Conservation (phyloP, 2,329 filamentous ascomycete species). For the Ascochyta fabae region DNA sequence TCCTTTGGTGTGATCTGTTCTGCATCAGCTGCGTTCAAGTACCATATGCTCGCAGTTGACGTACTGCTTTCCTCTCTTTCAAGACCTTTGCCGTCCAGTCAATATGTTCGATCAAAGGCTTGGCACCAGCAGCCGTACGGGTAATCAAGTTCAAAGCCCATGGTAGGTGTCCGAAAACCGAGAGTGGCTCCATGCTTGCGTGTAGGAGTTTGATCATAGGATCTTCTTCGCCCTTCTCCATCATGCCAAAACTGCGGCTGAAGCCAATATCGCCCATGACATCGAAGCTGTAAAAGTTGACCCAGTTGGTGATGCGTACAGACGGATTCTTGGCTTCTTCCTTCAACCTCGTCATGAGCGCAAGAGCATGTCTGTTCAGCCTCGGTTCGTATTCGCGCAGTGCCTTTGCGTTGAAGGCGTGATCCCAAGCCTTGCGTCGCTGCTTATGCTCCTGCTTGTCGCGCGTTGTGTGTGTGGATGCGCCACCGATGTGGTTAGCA, state of each 20-base stretch:
- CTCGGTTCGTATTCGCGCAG: constrained; percentile 47
- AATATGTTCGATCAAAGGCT: constrained; percentile 33
- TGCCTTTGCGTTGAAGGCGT: constrained; percentile 42
- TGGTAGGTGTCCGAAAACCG: constrained; percentile 29
- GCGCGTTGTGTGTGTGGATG: constrained; percentile 38
- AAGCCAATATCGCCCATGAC: constrained; percentile 57
- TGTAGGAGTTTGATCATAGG: constrained; percentile 37
- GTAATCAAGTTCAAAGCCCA: constrained; percentile 31
- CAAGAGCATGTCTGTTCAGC: constrained; percentile 37
- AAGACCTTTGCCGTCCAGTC: constrained; percentile 33
- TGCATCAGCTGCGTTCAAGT: constrained; percentile 1
- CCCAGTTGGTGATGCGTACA: constrained; percentile 41
- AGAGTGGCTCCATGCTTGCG: constrained; percentile 29
- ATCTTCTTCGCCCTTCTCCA: constrained; percentile 39
- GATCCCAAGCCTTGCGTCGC: constrained; percentile 43
- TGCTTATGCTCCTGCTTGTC: constrained; percentile 38
- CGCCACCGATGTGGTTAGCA: constrained; percentile 23
- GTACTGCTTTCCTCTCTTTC: constrained; percentile 35
- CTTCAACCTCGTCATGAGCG: constrained; percentile 35
- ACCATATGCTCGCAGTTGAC: background rate
- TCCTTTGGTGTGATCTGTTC: constrained; percentile 33
- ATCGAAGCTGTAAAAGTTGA: constrained; percentile 55
- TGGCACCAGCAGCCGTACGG: constrained; percentile 25
- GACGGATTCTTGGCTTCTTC: constrained; percentile 24
- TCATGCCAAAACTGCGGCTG: constrained; percentile 51